Percentiles rank a stretch among this genome's conserved stretches.
Conservation (phyloP, 192 early-diverging fungal species). For the Backusella australiensis region DNA sequence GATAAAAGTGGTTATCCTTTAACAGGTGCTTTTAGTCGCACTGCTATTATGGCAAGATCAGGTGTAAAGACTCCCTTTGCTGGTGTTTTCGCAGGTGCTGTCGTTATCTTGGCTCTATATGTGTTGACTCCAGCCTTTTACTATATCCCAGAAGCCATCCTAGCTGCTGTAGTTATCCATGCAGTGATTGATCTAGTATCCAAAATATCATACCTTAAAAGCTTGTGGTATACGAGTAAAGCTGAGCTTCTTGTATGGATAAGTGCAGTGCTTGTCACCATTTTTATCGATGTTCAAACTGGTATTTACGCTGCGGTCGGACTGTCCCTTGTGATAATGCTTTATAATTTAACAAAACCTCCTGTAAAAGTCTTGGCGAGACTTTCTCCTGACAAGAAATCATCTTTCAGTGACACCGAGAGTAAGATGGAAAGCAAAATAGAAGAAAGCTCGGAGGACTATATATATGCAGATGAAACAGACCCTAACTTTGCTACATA, state of each 20-base stretch:
- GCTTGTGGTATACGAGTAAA: slow-evolving; percentile 52
- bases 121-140: slow-evolving; percentile 78
- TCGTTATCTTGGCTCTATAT: slow-evolving; percentile 78
- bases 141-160: slow-evolving; percentile 73
- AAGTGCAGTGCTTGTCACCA: slow-evolving; percentile 53
- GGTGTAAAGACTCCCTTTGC: slow-evolving; percentile 79
- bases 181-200: slow-evolving; percentile 73
- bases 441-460: slow-evolving; percentile 7
- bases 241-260: slow-evolving; percentile 51
- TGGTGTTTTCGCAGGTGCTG: slow-evolving; percentile 65
- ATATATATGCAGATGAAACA: slow-evolving; percentile 24
- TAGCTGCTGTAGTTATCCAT: slow-evolving; percentile 79
- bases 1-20: slow-evolving; percentile 74
- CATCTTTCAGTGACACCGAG: background rate
- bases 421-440: background rate
- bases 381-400: slow-evolving; percentile 9
- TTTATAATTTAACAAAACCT: slow-evolving; percentile 75
- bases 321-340: slow-evolving; percentile 66
- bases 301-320: slow-evolving; percentile 78
- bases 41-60: slow-evolving; percentile 79
- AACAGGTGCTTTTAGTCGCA: slow-evolving; percentile 92
- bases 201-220: slow-evolving; percentile 48
- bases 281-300: slow-evolving; percentile 56
- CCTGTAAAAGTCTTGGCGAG: slow-evolving; percentile 46
- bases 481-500: slow-evolving; percentile 16